phyloP scores from a whole-genome alignment of 2,329 filamentous ascomycete genomes.

The Claviceps humidiphila region DNA sequence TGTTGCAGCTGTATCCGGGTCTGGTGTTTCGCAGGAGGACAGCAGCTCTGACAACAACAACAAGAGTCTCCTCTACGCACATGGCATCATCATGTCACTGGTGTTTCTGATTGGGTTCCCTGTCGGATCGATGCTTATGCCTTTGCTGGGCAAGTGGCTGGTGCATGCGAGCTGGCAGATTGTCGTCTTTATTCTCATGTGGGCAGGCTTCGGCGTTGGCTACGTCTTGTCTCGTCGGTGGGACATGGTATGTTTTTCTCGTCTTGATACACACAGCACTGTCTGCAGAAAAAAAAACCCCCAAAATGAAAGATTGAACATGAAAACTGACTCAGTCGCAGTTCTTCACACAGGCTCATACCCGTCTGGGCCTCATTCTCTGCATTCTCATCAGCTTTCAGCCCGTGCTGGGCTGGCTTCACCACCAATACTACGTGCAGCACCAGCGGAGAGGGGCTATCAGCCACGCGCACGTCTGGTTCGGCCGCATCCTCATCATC shows the following conservation, averaged over 20 bases:
- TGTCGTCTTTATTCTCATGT: slow-evolving; percentile 42
- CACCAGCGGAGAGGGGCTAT: slow-evolving; percentile 33
- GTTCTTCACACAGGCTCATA: slow-evolving; percentile 41
- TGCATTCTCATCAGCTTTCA: slow-evolving; percentile 42
- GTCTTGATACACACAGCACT: not conserved
- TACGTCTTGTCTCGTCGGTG: slow-evolving; percentile 30
- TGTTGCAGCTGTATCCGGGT: not conserved
- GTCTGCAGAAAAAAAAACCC: not conserved
- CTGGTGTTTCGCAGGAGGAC: not conserved
- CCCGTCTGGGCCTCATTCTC: slow-evolving; percentile 41
- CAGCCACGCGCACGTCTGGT: slow-evolving; percentile 49
- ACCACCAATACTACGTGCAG: slow-evolving; percentile 41
- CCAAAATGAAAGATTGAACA: not conserved
- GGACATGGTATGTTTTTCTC: slow-evolving; percentile 25
- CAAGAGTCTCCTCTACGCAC: slow-evolving; percentile 25
- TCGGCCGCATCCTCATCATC: slow-evolving; percentile 42
- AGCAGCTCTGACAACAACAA: slow-evolving; percentile 12
- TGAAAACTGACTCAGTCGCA: slow-evolving; percentile 14
- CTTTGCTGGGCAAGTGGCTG: slow-evolving; percentile 41
- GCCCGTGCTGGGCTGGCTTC: slow-evolving; percentile 42
- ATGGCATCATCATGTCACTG: slow-evolving; percentile 49
- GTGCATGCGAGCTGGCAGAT: slow-evolving; percentile 44
- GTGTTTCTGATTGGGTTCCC: slow-evolving; percentile 47
- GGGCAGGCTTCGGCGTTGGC: slow-evolving; percentile 46
- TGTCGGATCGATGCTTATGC: slow-evolving; percentile 46